These are phyloP conservation scores for Zychaea mexicana DNA, from an alignment of 371 early-diverging fungal species.

Conservation along the genomic window DNA sequence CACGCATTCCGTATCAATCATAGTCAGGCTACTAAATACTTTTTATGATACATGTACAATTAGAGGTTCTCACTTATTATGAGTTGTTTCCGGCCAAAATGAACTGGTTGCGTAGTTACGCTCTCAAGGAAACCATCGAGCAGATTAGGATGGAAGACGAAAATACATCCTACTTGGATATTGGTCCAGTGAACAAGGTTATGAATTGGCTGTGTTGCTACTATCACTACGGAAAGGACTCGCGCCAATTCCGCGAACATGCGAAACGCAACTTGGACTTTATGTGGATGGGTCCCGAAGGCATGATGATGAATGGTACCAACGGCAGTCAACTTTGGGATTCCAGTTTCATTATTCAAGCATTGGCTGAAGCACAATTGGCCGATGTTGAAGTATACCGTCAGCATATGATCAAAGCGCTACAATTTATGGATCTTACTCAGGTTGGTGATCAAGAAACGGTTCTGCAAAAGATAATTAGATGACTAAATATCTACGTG, in stretches of 20 bases:
- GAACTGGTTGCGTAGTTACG: conserved; percentile 65
- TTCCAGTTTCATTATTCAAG: conserved; percentile 87
- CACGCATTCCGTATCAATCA: background rate
- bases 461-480: background rate
- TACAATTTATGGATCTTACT: conserved; percentile 84
- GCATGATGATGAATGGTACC: conserved; percentile 97
- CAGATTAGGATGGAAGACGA: conserved; percentile 89
- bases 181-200: conserved; percentile 92
- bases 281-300: conserved; percentile 88
- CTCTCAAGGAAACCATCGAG: conserved; percentile 74
- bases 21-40: background rate
- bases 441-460: conserved; percentile 55
- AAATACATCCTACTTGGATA: conserved; percentile 86
- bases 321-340: conserved; percentile 99
- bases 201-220: conserved; percentile 88
- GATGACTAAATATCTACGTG: background rate
- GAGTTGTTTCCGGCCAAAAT: conserved; percentile 57
- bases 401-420: conserved; percentile 64
- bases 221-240: conserved; percentile 89
- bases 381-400: conserved; percentile 73
- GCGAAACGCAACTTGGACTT: conserved; percentile 77
- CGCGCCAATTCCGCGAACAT: conserved; percentile 77
- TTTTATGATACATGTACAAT: background rate
- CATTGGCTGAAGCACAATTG: conserved; percentile 61
- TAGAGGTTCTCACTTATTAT: conserved; percentile 63